Evolutionary conservation across 1,139 yeast genomes (phyloP), one percentile per base, ranked within the genome.

Genomic region (Suhomyces wounanorum): DNA sequence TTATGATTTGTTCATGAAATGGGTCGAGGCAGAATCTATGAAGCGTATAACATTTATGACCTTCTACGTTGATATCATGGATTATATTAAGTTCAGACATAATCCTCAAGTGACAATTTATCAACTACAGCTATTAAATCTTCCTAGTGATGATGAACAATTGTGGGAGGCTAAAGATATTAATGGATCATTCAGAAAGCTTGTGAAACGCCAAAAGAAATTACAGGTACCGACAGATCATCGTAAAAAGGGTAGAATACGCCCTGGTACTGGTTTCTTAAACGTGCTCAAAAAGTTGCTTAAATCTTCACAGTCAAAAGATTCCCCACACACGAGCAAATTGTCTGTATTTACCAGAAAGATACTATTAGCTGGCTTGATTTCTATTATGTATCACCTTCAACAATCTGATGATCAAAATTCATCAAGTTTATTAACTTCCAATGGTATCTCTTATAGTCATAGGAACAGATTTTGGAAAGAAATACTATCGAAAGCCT

Each of bases 1-100:
- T 48, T 51, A 51, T 13, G 72, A 63, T 31, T 60, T 75, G 31
- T 76, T 73, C 62, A 59, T 54, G 3, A 76, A 81, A 51, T 89
- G 96, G 95, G 85, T 88, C 21, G 88, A 87, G 52, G 81, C 83
- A 44, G 96, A 89, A 65, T 82, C 86, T 46, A 76, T 89, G 74
- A 89, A 89, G 65, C 70, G 96, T 48, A 80, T 88, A 4, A 89
- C 96, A 0, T 79, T 86, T 52, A 83, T 87, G 80, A 89, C 94
- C 3, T 89, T 89, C 64, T 86, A 86, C 59, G 73, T 87, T 61
- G 96, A 89, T 65, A 84, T 87, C 1, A 78, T 85, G 23, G 95
- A 89, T 67, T 88, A 90, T n/a, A 81, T 87, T 33, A 80, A 88
- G 49, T 89, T 87, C 68, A 87, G 96, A 6, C 96, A 89, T 66